A percentile compares a stretch with the other conserved stretches of the same genome.
These are phyloP conservation scores for Yarrowia sp. DNA, from an alignment of 805 yeast species.

Conservation along the genomic window DNA sequence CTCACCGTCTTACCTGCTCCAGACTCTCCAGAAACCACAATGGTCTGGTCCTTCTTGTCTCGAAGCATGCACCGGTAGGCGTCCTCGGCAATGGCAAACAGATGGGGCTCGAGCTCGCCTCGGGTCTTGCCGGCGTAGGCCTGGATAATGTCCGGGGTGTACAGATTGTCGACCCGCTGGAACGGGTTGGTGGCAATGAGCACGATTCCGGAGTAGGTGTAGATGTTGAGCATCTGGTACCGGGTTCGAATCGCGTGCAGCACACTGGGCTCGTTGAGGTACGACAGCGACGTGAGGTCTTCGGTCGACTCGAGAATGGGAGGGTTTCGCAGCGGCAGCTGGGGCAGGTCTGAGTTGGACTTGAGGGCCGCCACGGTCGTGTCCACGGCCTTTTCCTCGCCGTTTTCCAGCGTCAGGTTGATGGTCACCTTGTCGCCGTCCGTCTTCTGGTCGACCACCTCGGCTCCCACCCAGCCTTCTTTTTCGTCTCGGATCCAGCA, in stretches of 20 bases:
- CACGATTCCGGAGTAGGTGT: conserved; percentile 96
- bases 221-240: conserved; percentile 86
- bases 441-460: conserved; percentile 57
- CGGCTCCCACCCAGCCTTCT: conserved; percentile 79
- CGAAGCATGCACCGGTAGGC: conserved; percentile 94
- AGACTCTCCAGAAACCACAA: conserved; percentile 96
- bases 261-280: conserved; percentile 95
- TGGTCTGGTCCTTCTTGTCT: conserved; percentile 86
- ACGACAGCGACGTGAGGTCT: conserved; percentile 89
- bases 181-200: conserved; percentile 96
- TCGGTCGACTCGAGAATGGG: conserved; percentile 92
- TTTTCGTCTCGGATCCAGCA: conserved; percentile 82
- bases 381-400: conserved; percentile 46
- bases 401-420: conserved; percentile 61
- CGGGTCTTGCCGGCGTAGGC: conserved; percentile 91
- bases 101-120: conserved; percentile 96
- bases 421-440: conserved; percentile 57
- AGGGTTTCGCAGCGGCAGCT: conserved; percentile 77
- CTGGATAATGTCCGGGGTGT: conserved; percentile 90
- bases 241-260: conserved; percentile 90
- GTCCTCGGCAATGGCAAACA: conserved; percentile 97
- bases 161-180: conserved; percentile 87
- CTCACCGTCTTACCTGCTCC: conserved; percentile 99
- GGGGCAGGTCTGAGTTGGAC: conserved; percentile 64
- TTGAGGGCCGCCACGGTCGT: conserved; percentile 49